Evolutionary conservation across 371 early-diverging fungal genomes (phyloP), one percentile per base, ranked within the genome.

Genomic region (Coemansia sp.): DNA sequence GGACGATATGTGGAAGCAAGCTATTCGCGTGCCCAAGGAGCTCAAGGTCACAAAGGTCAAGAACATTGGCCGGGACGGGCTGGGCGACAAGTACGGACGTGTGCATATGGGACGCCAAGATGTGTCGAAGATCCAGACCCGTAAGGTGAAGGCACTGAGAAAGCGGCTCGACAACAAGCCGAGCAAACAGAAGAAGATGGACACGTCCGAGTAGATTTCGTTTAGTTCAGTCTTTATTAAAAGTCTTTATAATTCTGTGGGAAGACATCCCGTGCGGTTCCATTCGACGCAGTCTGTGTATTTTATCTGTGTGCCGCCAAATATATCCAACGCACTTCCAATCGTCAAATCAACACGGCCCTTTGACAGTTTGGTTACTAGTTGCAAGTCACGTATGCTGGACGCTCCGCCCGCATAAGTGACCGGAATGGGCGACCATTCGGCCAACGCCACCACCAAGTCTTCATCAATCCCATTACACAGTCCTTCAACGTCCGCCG

Each of bases 81-180:
- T 95, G 82, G 97, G 96, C 59, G 94, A 97, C 80, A 91, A 89
- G 79, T 84, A 90, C 56, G 99, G 97, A 20, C 88, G 94, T 62
- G 84, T 98, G 55, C 97, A 97, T 83, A 82, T 98, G 85, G 91
- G 91, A 64, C 86, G 88, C 71, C 98, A 98, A 82, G 91, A 96
- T 59, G 84, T 98, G 58, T 68, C 83, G 69, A 91, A 93, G 87
- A 84, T 98, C 70, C 98, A 98, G 81, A 95, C 96, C 1, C 86
- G 99, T 75, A 98, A 98, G 89, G 94, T 98, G 93, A 96, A 96
- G 89, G 99, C 94, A 67, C 83, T 98, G 75, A 95, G 95, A 85
- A 74, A 80, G 57, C 62, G 58, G 21, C 68, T 75, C 28, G 75
- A 75, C 37, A 61, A 30, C 23, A 64, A 44, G 48, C 65, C 60